A percentile compares a stretch with the other conserved stretches of the same genome.
Conservation (phyloP, 1,284 basidiomycete species). For the Pascua guehoae region DNA sequence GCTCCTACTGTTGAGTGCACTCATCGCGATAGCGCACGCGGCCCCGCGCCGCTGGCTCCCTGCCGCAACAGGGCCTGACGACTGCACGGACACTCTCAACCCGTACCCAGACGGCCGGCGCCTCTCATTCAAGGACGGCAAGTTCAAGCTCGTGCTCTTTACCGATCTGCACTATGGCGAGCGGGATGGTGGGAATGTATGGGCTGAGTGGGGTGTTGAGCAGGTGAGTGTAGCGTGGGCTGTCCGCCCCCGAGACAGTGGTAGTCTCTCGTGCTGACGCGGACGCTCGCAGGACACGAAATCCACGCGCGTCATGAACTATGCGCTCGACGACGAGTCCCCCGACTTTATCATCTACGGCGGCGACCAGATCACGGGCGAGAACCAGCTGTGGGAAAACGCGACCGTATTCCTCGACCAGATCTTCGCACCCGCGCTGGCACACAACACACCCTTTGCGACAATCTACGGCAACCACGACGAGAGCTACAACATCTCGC, state of each 20-base stretch:
- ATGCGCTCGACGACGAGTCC: slow-evolving; percentile 17
- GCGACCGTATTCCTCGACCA: slow-evolving; percentile 18
- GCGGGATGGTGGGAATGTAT: slow-evolving; percentile 16
- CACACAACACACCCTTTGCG: slow-evolving; percentile 16
- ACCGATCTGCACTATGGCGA: slow-evolving; percentile 27
- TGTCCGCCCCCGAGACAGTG: too few species aligned
- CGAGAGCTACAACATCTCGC: slow-evolving; percentile 26
- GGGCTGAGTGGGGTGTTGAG: slow-evolving; percentile 14
- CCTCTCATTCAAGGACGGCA: slow-evolving; percentile 13
- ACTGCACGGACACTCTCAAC: slow-evolving; percentile 1
- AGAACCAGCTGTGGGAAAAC: slow-evolving; percentile 25
- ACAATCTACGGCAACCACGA: slow-evolving; percentile 24
- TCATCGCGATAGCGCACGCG: too few species aligned
- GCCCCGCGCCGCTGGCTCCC: too few species aligned
- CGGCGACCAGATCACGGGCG: slow-evolving; percentile 26
- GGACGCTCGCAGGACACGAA: slow-evolving; percentile 14
- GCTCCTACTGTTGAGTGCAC: too few species aligned
- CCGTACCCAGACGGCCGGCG: slow-evolving; percentile 9
- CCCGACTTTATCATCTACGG: slow-evolving; percentile 23
- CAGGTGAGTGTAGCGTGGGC: not conserved
- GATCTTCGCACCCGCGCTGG: slow-evolving; percentile 13
- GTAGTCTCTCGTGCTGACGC: not conserved
- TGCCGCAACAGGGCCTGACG: too few species aligned
- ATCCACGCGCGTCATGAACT: slow-evolving; percentile 14
- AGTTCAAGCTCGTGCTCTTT: slow-evolving; percentile 22